Evolutionary conservation across 2,329 filamentous ascomycete genomes (phyloP).

Genomic region (Didymella pinodella): DNA sequence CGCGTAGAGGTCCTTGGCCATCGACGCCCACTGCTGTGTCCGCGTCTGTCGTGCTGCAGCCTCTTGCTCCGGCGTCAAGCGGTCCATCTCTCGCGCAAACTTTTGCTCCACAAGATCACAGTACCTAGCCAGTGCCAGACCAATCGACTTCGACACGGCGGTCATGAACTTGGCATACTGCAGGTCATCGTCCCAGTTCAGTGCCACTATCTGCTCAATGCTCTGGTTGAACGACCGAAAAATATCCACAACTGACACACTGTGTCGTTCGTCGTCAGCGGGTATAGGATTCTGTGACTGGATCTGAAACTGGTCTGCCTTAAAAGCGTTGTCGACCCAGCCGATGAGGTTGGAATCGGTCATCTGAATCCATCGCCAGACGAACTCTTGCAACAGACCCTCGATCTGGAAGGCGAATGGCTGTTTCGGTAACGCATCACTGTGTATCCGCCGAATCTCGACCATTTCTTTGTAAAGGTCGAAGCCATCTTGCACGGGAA

Average conservation of each 20-base stretch:
- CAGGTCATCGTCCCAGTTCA: slow-evolving; percentile 92
- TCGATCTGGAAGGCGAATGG: slow-evolving; percentile 90
- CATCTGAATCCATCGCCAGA: slow-evolving; percentile 91
- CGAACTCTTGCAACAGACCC: slow-evolving; percentile 84
- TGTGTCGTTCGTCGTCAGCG: slow-evolving; percentile 85
- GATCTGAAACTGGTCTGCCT: slow-evolving; percentile 85
- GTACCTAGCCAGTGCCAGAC: slow-evolving; percentile 82
- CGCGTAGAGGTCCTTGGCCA: slow-evolving; percentile 92
- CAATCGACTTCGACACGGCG: slow-evolving; percentile 82
- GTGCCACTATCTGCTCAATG: slow-evolving; percentile 81
- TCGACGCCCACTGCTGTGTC: slow-evolving; percentile 91
- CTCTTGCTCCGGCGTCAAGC: slow-evolving; percentile 85
- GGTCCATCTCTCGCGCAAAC: slow-evolving; percentile 92
- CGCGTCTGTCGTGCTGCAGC: slow-evolving; percentile 78
- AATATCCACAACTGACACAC: slow-evolving; percentile 89
- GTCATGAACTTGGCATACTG: slow-evolving; percentile 99
- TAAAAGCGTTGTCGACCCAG: slow-evolving; percentile 90
- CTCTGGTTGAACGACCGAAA: slow-evolving; percentile 94
- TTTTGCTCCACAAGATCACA: slow-evolving; percentile 88
- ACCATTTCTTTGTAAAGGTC: slow-evolving; percentile 90
- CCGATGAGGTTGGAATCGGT: slow-evolving; percentile 81
- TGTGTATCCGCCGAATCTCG: slow-evolving; percentile 82
- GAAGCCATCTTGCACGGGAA: slow-evolving; percentile 91
- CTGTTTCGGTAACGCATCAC: slow-evolving; percentile 71
- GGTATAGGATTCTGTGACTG: slow-evolving; percentile 69